Conservation (phyloP, 1,139 yeast genomes). For the Protomyces pachydermus region DNA sequence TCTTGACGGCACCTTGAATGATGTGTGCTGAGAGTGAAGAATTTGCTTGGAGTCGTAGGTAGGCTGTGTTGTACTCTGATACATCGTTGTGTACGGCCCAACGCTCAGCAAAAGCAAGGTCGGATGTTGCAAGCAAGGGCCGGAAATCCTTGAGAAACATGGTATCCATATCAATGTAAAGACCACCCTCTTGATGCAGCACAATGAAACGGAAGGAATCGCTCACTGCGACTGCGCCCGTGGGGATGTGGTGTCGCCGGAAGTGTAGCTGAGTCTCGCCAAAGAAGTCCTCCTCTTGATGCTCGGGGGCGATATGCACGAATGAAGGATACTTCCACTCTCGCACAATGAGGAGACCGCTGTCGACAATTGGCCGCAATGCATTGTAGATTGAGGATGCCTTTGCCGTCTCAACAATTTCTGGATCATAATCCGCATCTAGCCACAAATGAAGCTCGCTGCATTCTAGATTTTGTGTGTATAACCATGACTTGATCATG, state of each 20-base stretch:
- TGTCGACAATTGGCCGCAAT: slow-evolving; percentile 5
- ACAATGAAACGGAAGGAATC: slow-evolving; percentile 20
- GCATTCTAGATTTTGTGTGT: slow-evolving; percentile 21
- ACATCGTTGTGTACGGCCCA: slow-evolving; percentile 19
- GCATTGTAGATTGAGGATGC: slow-evolving; percentile 8
- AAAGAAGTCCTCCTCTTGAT: slow-evolving; percentile 6
- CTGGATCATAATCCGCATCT: slow-evolving; percentile 15
- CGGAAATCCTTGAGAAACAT: slow-evolving; percentile 21
- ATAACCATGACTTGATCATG: slow-evolving; percentile 23
- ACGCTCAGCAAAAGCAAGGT: slow-evolving; percentile 19
- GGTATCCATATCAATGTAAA: slow-evolving; percentile 24
- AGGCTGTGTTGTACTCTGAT: slow-evolving; percentile 26
- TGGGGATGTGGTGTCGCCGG: slow-evolving; percentile 12
- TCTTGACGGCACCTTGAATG: slow-evolving; percentile 18
- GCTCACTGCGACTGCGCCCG: slow-evolving; percentile 22
- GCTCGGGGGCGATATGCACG: slow-evolving; percentile 5
- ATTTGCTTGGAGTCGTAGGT: slow-evolving; percentile 16
- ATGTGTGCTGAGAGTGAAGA: slow-evolving; percentile 20
- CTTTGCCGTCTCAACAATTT: not conserved
- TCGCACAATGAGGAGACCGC: slow-evolving; percentile 7
- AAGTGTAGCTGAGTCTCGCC: not conserved
- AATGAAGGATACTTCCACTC: slow-evolving; percentile 13
- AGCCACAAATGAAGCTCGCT: slow-evolving; percentile 21
- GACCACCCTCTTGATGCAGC: slow-evolving; percentile 23
- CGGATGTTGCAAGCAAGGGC: slow-evolving; percentile 12